These are phyloP conservation scores for Pichia sp. DNA, from an alignment of 1,139 yeast species.

Conservation along the genomic window DNA sequence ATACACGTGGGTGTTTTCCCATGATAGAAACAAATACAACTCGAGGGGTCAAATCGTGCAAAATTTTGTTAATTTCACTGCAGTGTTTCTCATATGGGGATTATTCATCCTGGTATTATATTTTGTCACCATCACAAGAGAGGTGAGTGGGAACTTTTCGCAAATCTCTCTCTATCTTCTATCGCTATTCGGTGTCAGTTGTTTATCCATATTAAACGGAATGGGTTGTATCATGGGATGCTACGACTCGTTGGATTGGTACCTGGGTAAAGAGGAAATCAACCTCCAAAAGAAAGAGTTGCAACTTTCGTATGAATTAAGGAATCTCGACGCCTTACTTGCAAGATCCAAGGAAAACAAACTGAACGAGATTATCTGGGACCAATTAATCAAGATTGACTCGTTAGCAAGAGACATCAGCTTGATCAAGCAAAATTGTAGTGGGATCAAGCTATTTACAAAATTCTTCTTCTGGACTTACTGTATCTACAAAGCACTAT, in stretches of 20 bases:
- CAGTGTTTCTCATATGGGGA: conserved; percentile 20
- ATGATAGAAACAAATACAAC: not conserved
- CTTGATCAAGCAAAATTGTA: not conserved
- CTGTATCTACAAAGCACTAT: conserved; percentile 60
- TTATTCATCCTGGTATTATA: conserved; percentile 15
- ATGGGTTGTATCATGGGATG: conserved; percentile 50
- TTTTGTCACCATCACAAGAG: conserved; percentile 5
- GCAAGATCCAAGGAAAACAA: not conserved
- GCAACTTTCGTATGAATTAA: conserved; percentile 22
- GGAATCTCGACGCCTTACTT: conserved; percentile 1
- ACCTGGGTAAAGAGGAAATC: conserved; percentile 20
- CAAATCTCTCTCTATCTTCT: conserved; percentile 39
- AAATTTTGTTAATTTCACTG: conserved; percentile 3
- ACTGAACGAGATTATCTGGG: conserved; percentile 4
- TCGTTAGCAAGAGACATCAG: conserved; percentile 13
- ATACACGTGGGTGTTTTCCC: conserved; percentile 12
- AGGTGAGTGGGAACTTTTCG: conserved; percentile 17
- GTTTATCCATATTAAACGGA: conserved; percentile 49
- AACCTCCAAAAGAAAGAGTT: conserved; percentile 13
- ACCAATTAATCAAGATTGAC: conserved; percentile 11
- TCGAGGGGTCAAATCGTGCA: not conserved
- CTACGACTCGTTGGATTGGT: conserved; percentile 20
- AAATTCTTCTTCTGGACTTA: conserved; percentile 47
- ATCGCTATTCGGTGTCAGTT: conserved; percentile 47
- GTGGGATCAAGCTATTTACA: conserved; percentile 2